phyloP scores from a whole-genome alignment of 352 stramenopile species.

The Elongisporangium undulatum region DNA sequence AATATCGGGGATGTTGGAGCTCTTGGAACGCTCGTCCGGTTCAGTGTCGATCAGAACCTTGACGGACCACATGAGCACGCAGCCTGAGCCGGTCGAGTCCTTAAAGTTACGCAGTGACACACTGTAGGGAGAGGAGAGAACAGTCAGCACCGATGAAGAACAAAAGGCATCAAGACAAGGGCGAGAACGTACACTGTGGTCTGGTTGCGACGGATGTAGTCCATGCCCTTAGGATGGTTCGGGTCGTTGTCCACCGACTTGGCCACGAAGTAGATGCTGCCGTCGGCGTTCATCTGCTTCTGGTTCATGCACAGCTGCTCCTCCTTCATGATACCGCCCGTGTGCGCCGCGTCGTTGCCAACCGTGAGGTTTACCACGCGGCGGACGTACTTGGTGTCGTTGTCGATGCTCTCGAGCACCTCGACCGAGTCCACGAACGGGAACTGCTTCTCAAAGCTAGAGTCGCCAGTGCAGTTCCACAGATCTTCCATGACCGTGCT shows the following conservation, averaged over 20 bases:
- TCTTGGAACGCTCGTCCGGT: constrained; percentile 62
- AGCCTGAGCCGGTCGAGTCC: constrained; percentile 63
- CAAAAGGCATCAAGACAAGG: background rate
- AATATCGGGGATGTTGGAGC: constrained; percentile 80
- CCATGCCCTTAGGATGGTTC: constrained; percentile 51
- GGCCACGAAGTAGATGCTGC: constrained; percentile 65
- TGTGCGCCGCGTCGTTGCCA: constrained; percentile 57
- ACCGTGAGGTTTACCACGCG: constrained; percentile 80
- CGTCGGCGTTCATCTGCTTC: constrained; percentile 75
- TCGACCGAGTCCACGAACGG: constrained; percentile 75
- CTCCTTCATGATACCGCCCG: constrained; percentile 80
- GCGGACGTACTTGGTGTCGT: constrained; percentile 79
- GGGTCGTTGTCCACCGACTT: constrained; percentile 66
- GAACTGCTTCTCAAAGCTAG: constrained; percentile 77
- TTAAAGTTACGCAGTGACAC: constrained; percentile 78
- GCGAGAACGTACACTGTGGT: constrained; percentile 60
- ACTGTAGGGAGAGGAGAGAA: constrained; percentile 19
- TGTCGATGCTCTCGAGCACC: constrained; percentile 67
- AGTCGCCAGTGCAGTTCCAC: constrained; percentile 73
- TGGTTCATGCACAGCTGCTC: constrained; percentile 72
- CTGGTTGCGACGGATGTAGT: constrained; percentile 73
- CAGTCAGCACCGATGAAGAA: constrained; percentile 1
- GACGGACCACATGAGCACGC: constrained; percentile 77
- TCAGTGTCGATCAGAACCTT: constrained; percentile 81
- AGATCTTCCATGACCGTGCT: constrained; percentile 66